Evolutionary conservation across 257 asterid species (phyloP), one percentile per base, ranked within the genome.

Genomic region (Nicotiana tomentosiformis): DNA sequence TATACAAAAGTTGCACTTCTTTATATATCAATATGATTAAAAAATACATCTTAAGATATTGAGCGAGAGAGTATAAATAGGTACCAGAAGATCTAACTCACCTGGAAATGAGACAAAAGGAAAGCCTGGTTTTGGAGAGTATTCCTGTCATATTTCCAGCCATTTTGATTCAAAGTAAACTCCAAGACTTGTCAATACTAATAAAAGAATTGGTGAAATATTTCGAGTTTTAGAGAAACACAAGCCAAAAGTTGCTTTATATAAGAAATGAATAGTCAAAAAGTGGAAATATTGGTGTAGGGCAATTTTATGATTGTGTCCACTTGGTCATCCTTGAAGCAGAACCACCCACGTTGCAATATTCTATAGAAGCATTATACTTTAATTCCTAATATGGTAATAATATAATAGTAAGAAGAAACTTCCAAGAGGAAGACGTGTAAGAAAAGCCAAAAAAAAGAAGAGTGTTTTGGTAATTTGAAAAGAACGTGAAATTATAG

Each of bases 191-290:
- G 37, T 10, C 1, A 43, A 70, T 70, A 70, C 9, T 43, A 70
- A 18, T 5, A 43, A 30, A 72, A 5, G 39, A 12, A n/a, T 26
- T 23, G 79, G 15, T 49, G 15, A 49, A 74, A 49, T 46, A 3
- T 74, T 20, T 37, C 3, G 10, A 49, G 51, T 6, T 14, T 0
- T 46, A 43, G 20, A 68, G 32, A 32, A 32, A 23, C 57, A 43
- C 60, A 23, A 43, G 29, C 61, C 60, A 72, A 12, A 15, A 72
- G 37, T 23, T 72, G 78, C 58, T 5, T 72, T 72, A 49, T 74
- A 74, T 74, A 76, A 76, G 64, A 51, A 76, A 76, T 26, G 61
- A 30, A 74, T 74, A 23, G 79, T 49, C 62, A 74, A 46, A 23
- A 74, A 51, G 80, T 51, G 80, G 46, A 76, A 76, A n/a, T 49